Conservation (phyloP, 1,139 yeast species). For the Suhomyces bokatorum region DNA sequence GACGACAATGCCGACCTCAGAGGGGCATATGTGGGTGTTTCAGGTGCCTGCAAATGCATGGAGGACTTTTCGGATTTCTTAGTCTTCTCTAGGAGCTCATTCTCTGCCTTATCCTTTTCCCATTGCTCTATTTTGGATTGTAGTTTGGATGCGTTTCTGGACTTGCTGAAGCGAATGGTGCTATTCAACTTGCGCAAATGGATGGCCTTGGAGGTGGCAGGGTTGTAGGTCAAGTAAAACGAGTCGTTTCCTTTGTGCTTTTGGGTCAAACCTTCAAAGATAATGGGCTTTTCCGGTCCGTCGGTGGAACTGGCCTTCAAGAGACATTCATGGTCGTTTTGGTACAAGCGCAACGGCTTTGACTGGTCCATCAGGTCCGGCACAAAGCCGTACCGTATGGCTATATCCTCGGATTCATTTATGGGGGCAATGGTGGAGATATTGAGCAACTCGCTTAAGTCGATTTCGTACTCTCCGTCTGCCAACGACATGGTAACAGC, state of each 20-base stretch:
- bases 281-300: conserved; percentile 25
- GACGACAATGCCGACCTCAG: conserved; percentile 11
- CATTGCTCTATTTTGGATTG: conserved; percentile 16
- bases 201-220: conserved; percentile 19
- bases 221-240: conserved; percentile 31
- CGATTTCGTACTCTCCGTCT: conserved; percentile 51
- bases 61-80: background rate
- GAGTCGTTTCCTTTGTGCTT: conserved; percentile 31
- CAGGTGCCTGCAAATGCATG: background rate
- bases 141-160: conserved; percentile 32
- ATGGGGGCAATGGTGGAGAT: conserved; percentile 14
- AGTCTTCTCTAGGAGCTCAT: background rate
- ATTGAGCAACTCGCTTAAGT: conserved; percentile 30
- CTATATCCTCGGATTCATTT: conserved; percentile 27
- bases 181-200: conserved; percentile 29
- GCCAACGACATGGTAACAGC: conserved; percentile 28
- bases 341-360: conserved; percentile 37
- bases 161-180: conserved; percentile 40
- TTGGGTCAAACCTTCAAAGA: conserved; percentile 45
- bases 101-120: conserved; percentile 14
- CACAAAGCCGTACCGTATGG: conserved; percentile 45
- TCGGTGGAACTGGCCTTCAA: conserved; percentile 31
- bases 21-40: conserved; percentile 3
- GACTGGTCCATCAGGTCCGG: conserved; percentile 46
- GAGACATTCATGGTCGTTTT: conserved; percentile 35